Evolutionary conservation across 192 early-diverging fungal species (phyloP), one percentile per base, ranked within the genome.

Genomic region (Coemansia sp.): DNA sequence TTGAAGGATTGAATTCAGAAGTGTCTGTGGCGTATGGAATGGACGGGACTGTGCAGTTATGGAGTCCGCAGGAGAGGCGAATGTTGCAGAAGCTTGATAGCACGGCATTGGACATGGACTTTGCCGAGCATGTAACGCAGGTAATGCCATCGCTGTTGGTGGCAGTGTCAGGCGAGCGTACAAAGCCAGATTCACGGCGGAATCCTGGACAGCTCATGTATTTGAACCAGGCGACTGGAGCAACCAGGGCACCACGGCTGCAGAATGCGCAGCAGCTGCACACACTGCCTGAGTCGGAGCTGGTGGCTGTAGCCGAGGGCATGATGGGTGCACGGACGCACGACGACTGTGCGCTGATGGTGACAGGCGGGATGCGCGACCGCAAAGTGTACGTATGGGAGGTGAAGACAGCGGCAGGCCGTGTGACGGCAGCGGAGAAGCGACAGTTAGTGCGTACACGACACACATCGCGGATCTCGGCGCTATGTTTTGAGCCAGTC

Each of bases 11-110:
- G 29, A 15, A 56, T 15, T 39, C 60, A 14, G 60, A 63, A 14
- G 56, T 52, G 17, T 39, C 65, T 2, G 67, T 71, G 2, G 69
- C 75, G 12, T 71, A 76, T 27, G 69, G 69, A 24, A 50, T 76
- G 57, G 75, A 76, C 35, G 65, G 69, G 11, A 23, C 75, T 10
- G 65, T 76, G 29, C 67, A 71, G 62, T 50, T 76, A 25, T 76
- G 75, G 75, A 48, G 70, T 23, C 75, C 75, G 38, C 15, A n/a
- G 45, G 58, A 50, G 6, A 12, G 27, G 25, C 43, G 3, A 2
- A 43, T 39, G 37, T 17, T 57, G 17, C 63, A 49, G 25, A 41
- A 25, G 14, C 51, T 67, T 0, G 37, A 3, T 5, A 63, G 47
- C 27, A 21, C 39, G 0, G 23, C 52, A 2, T 48, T 76, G 14